phyloP scores from a whole-genome alignment of 352 stramenopile species.

The Peronospora destructor region DNA sequence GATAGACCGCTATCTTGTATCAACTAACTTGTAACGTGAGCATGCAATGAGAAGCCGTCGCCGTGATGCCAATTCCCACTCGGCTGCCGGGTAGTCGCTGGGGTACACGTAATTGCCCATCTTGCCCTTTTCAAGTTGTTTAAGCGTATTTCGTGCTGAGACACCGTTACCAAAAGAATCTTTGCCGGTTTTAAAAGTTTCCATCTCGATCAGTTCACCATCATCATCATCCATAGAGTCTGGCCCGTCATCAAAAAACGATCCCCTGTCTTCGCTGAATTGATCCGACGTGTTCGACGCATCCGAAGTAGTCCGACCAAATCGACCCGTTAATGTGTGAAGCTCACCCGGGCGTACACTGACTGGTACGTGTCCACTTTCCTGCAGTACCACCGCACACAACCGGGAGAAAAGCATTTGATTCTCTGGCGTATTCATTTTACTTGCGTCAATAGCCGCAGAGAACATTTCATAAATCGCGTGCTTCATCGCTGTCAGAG shows the following conservation, averaged over 20 bases:
- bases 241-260: constrained; percentile 29
- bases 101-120: constrained; percentile 64
- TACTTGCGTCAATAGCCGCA: constrained; percentile 32
- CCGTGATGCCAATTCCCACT: constrained; percentile 55
- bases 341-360: constrained; percentile 26
- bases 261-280: constrained; percentile 36
- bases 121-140: constrained; percentile 51
- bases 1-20: not conserved
- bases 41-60: constrained; percentile 57
- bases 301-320: constrained; percentile 34
- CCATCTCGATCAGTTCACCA: constrained; percentile 21
- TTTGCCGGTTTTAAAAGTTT: constrained; percentile 15
- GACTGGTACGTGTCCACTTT: constrained; percentile 28
- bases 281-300: constrained; percentile 36
- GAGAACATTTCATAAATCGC: constrained; percentile 48
- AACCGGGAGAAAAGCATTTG: constrained; percentile 61
- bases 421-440: constrained; percentile 42
- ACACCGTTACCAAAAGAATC: constrained; percentile 15
- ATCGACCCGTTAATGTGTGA: constrained; percentile 18
- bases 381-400: constrained; percentile 45
- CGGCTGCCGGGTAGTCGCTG: constrained; percentile 43
- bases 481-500: constrained; percentile 22
- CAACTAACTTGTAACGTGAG: constrained; percentile 63
- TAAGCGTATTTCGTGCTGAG: constrained; percentile 39
- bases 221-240: constrained; percentile 35